These are phyloP conservation scores for Polygonum aviculare DNA, from an alignment of 148 eudicot genomes.

Conservation along the genomic window DNA sequence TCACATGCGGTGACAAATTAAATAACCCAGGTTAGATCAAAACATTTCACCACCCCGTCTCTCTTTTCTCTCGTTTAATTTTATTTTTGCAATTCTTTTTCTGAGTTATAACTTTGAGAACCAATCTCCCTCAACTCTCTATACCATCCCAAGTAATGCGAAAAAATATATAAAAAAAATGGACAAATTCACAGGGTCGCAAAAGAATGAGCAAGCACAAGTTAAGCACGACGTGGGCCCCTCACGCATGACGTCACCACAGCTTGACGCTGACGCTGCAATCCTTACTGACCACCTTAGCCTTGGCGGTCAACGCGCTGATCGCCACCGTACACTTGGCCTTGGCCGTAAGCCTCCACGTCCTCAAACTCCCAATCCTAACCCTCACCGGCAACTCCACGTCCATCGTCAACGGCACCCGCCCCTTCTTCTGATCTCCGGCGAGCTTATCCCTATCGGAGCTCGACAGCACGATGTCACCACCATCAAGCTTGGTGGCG, in stretches of 20 bases:
- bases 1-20: neutral
- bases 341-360: constrained; percentile 56
- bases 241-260: constrained; percentile 28
- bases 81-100: neutral
- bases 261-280: constrained; percentile 44
- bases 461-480: constrained; percentile 35
- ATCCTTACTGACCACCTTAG: constrained; percentile 45
- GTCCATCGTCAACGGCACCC: constrained; percentile 43
- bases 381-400: constrained; percentile 52
- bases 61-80: neutral
- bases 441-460: constrained; percentile 27
- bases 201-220: neutral
- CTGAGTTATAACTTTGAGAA: neutral
- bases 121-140: neutral
- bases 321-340: constrained; percentile 47
- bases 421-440: constrained; percentile 21
- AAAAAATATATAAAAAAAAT: neutral
- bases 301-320: constrained; percentile 32
- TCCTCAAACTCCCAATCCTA: constrained; percentile 51
- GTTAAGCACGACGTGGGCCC: neutral
- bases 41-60: neutral
- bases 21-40: neutral
- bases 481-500: constrained; percentile 40
- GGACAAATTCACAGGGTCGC: neutral
- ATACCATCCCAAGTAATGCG: neutral